Conservation (phyloP, 2,329 filamentous ascomycete species). For the Amesomyces nigricolor region DNA sequence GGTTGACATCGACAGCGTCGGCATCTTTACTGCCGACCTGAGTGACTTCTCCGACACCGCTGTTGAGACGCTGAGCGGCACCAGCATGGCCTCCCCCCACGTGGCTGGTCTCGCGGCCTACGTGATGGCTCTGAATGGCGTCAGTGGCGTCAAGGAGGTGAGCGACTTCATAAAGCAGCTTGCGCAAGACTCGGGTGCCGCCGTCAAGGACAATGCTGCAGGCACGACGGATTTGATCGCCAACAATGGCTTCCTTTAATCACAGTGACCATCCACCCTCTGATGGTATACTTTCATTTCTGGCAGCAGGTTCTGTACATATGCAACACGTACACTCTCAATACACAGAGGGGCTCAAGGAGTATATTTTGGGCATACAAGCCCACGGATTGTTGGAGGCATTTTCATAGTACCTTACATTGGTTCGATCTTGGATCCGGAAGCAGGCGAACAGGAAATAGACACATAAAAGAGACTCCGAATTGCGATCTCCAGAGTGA, state of each 20-base stretch:
- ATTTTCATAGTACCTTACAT: too few species aligned
- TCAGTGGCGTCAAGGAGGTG: constrained; percentile 42
- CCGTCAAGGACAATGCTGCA: constrained; percentile 37
- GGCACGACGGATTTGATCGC: constrained; percentile 50
- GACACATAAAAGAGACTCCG: too few species aligned
- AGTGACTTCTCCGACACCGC: constrained; percentile 32
- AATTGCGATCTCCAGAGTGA: too few species aligned
- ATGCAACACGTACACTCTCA: neutral
- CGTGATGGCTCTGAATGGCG: constrained; percentile 52
- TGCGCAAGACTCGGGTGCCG: constrained; percentile 41
- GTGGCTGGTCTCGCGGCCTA: constrained; percentile 64
- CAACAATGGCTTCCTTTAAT: constrained; percentile 43
- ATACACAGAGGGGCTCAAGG: neutral
- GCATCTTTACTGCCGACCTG: constrained; percentile 36
- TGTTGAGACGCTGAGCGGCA: constrained; percentile 45
- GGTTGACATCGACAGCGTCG: constrained; percentile 48
- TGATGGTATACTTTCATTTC: neutral
- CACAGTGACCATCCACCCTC: neutral
- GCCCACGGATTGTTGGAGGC: neutral
- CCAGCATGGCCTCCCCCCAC: constrained; percentile 63
- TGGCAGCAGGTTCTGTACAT: constrained; percentile 18
- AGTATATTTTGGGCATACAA: constrained; percentile 4
- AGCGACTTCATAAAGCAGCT: constrained; percentile 47
- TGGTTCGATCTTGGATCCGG: too few species aligned
- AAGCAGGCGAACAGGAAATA: too few species aligned